A percentile compares a stretch with the other conserved stretches of the same genome.
Conservation (phyloP, 2,329 filamentous ascomycete species). For the Septoria linicola region DNA sequence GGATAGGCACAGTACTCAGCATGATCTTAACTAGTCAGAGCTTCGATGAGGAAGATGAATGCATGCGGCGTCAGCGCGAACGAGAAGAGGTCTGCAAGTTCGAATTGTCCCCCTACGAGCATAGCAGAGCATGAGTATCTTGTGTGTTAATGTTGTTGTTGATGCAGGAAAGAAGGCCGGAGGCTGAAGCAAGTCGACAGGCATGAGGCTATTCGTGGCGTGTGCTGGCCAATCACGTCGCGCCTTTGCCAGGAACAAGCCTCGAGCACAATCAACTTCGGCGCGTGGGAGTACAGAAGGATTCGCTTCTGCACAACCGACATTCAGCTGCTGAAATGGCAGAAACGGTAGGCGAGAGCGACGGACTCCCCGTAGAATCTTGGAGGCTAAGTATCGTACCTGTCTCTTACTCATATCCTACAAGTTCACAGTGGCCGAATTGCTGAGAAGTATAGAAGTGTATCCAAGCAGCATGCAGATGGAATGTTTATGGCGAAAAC, state of each 20-base stretch:
- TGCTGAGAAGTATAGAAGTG: too few relatives aligned
- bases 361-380: not conserved
- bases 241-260: constrained; percentile 3
- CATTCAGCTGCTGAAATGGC: constrained; percentile 2
- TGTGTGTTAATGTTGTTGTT: not conserved
- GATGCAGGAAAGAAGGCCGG: not conserved
- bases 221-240: constrained; percentile 1
- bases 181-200: not conserved
- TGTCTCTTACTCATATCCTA: too few relatives aligned
- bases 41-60: too few relatives aligned
- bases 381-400: not conserved
- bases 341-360: not conserved
- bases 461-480: not conserved
- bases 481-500: not conserved
- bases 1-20: too few relatives aligned
- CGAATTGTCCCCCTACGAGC: too few relatives aligned
- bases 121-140: too few relatives aligned
- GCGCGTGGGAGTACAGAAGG: constrained; percentile 7
- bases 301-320: constrained; percentile 5
- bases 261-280: not conserved
- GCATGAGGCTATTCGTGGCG: not conserved
- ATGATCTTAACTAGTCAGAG: too few relatives aligned
- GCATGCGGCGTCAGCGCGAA: too few relatives aligned
- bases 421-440: too few relatives aligned
- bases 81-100: too few relatives aligned